Base-by-base conservation (phyloP, 345 rosid genomes). In the Pseudoturritis turrita region DNA sequence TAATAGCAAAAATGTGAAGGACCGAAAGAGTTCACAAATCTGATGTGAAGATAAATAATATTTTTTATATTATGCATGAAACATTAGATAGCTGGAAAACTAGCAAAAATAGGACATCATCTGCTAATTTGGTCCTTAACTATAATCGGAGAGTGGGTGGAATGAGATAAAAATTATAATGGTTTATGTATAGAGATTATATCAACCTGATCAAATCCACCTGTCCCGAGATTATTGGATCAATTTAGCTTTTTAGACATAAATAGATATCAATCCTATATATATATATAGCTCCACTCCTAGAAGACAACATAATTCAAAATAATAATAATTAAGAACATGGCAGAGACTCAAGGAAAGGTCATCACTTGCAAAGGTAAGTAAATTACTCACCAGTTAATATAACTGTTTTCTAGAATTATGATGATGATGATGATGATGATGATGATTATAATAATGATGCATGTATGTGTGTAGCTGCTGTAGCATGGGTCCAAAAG, bases 401-500 rank as follows among this genome's bases (percentile, higher is more conserved):
- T 68, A 10, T 31, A 1, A 39, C 39, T 5, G 44, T 60, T 37
- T 61, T 21, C n/a, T 53, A 62, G 44, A 18, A 61, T 33, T 18
- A 41, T 56, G n/a, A 8, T 22, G 31, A 10, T 59, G 47, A 59
- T 36, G n/a, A 35, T 33, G 15, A 59, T 31, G 31, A 37, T n/a
- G 47, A n/a, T 51, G 47, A 40, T 19, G n/a, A 37, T 19, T 1
- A 22, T 31, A 19, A 18, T 47, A 2, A 33, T 51, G 43, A 33
- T 41, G 18, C 2, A 5, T 59, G 19, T 12, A 41, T 65, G 8
- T 54, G 31, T 72, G 77, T 63, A 89, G 90, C 92, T 76, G 90
- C 90, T 0, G 86, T 89, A 9, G 74, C 78, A 26, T 70, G 85
- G 77, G 88, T 17, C 90, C 92, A 5, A 75, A 75, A 13, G 78